phyloP scores from a whole-genome alignment of 73 alveolate species.

The Diophrys sp. region DNA sequence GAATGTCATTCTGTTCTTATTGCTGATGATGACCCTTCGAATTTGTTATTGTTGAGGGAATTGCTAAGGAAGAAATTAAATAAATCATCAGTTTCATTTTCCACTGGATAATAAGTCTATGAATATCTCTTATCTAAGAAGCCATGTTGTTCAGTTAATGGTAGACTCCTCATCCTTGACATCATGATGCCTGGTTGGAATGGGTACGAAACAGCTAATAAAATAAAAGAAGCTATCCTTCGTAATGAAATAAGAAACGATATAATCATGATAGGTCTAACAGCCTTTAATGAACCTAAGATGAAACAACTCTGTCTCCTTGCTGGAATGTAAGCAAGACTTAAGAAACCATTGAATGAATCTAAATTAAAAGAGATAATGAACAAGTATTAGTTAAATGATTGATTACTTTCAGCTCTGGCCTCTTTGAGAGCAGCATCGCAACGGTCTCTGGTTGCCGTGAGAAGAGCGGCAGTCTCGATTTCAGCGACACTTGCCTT shows the following conservation, averaged over 20 bases:
- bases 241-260: no score
- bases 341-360: background rate
- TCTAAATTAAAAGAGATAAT: background rate
- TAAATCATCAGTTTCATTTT: background rate
- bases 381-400: background rate
- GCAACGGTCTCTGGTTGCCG: slow-evolving; percentile 47
- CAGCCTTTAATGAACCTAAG: background rate
- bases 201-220: background rate
- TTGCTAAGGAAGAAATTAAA: background rate
- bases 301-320: background rate
- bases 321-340: background rate
- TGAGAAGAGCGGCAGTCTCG: slow-evolving; percentile 21
- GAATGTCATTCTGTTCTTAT: background rate
- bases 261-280: background rate
- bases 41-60: background rate
- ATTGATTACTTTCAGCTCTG: slow-evolving; percentile 30
- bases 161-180: background rate
- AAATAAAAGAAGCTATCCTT: background rate
- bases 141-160: background rate
- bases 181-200: background rate
- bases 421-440: slow-evolving; percentile 38
- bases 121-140: background rate
- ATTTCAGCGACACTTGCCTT: slow-evolving; percentile 52
- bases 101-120: background rate
- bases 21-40: background rate